Percentiles rank a stretch among this genome's conserved stretches.
phyloP scores from a whole-genome alignment of 768 basidiomycete genomes.

The Rhizopogon rudus region DNA sequence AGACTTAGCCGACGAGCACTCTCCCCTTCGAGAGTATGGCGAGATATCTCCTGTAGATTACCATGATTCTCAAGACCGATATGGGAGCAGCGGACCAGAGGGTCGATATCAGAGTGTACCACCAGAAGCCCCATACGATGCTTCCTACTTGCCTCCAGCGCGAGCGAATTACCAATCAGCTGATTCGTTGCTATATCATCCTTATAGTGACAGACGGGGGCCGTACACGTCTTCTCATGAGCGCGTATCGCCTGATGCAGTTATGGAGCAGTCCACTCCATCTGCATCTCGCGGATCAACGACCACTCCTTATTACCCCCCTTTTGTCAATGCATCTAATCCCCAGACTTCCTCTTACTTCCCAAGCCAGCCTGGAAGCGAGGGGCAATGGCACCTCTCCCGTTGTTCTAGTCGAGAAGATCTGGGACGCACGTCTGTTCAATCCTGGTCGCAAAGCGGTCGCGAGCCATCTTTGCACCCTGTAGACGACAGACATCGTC shows the following conservation, averaged over 20 bases:
- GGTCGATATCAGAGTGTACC: conserved; percentile 15
- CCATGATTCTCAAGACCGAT: conserved; percentile 12
- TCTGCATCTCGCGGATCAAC: conserved; percentile 22
- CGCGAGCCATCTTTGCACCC: conserved; percentile 13
- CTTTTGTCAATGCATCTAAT: conserved; percentile 22
- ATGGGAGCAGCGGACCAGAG: conserved; percentile 10
- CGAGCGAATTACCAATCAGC: conserved; percentile 21
- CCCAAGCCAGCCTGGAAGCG: conserved; percentile 12
- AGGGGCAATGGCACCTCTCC: conserved; percentile 13
- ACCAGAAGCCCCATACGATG: conserved; percentile 13
- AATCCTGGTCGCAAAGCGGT: conserved; percentile 21
- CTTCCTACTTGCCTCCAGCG: conserved; percentile 11
- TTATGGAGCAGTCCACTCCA: conserved; percentile 13
- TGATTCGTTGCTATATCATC: conserved; percentile 16
- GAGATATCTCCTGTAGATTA: conserved; percentile 37
- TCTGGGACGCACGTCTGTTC: conserved; percentile 13
- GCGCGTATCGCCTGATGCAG: conserved; percentile 21
- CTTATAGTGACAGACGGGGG: conserved; percentile 20
- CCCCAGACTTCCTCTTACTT: conserved; percentile 20
- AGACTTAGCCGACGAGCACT: conserved; percentile 29
- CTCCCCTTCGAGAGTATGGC: conserved; percentile 24
- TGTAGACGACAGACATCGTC: conserved; percentile 24
- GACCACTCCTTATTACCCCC: conserved; percentile 18
- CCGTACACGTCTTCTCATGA: conserved; percentile 22
- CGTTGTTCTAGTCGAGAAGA: conserved; percentile 14